Evolutionary conservation across 306 rosid species (phyloP).

Genomic region (Cicer yamashitae): DNA sequence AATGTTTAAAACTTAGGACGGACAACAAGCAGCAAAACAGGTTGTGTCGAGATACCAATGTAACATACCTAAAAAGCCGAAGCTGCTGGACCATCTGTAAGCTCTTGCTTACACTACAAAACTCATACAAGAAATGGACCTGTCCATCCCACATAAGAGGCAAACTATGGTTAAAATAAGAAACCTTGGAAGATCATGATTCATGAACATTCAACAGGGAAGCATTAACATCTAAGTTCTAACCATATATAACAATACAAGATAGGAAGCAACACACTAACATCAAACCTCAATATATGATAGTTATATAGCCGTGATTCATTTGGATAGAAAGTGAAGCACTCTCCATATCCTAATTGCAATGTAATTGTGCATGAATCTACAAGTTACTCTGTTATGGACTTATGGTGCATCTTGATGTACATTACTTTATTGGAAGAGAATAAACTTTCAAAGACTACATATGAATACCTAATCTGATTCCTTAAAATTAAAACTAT

Average conservation of each 20-base stretch:
- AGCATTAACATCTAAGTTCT: slow-evolving; percentile 20
- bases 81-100: slow-evolving; percentile 96
- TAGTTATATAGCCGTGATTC: neutral
- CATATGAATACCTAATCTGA: neutral
- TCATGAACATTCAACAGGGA: slow-evolving; percentile 17
- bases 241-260: slow-evolving; percentile 30
- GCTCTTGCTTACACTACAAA: slow-evolving; percentile 92
- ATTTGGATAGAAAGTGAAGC: slow-evolving; percentile 7
- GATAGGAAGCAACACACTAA: slow-evolving; percentile 23
- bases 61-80: slow-evolving; percentile 78
- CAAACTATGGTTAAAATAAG: slow-evolving; percentile 28
- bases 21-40: slow-evolving; percentile 18
- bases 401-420: neutral
- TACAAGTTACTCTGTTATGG: slow-evolving; percentile 5
- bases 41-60: slow-evolving; percentile 26
- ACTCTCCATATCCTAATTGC: neutral
- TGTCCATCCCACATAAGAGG: slow-evolving; percentile 45
- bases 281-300: slow-evolving; percentile 11
- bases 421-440: slow-evolving; percentile 13
- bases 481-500: neutral
- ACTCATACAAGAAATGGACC: slow-evolving; percentile 90
- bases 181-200: slow-evolving; percentile 1
- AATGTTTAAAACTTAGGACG: neutral
- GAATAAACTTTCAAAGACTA: slow-evolving; percentile 4
- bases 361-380: neutral